Conservation (phyloP, 768 basidiomycete genomes). For the Russula dissimulans region DNA sequence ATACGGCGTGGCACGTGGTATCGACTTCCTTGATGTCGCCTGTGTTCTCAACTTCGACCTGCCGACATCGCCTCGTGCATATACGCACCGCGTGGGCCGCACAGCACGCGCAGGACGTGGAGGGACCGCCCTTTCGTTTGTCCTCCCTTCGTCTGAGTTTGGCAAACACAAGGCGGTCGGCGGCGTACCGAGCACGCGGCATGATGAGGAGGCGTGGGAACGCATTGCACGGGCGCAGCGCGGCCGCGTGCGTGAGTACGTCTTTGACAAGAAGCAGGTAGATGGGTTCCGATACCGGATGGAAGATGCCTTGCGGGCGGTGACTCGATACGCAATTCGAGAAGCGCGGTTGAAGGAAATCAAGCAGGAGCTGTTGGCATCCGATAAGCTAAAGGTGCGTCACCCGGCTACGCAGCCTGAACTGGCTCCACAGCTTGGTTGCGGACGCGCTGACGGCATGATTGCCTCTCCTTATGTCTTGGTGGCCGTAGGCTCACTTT, state of each 20-base stretch:
- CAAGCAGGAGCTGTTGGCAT: constrained; percentile 87
- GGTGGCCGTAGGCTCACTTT: constrained; percentile 71
- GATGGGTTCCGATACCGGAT: constrained; percentile 97
- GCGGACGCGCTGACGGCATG: background rate
- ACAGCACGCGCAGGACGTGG: constrained; percentile 94
- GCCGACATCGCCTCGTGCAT: constrained; percentile 77
- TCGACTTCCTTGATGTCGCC: constrained; percentile 94
- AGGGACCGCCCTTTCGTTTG: constrained; percentile 85
- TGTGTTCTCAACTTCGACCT: constrained; percentile 98
- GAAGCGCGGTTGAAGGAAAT: constrained; percentile 75
- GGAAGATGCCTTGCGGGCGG: constrained; percentile 88
- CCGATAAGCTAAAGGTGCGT: constrained; percentile 88
- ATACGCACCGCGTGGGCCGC: constrained; percentile 92
- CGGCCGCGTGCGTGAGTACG: constrained; percentile 72
- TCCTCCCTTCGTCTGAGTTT: constrained; percentile 62
- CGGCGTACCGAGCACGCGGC: constrained; percentile 53
- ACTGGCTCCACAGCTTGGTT: background rate
- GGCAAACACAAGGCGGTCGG: constrained; percentile 71
- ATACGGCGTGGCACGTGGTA: constrained; percentile 90
- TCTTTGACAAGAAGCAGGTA: constrained; percentile 92
- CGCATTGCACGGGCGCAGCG: constrained; percentile 72
- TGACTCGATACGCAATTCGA: constrained; percentile 75
- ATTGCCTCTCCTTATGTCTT: background rate
- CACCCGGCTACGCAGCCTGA: background rate
- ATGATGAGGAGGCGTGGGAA: constrained; percentile 68